These are phyloP conservation scores for Scytalidium sp. DNA, from an alignment of 2,329 filamentous ascomycete genomes.

Conservation along the genomic window DNA sequence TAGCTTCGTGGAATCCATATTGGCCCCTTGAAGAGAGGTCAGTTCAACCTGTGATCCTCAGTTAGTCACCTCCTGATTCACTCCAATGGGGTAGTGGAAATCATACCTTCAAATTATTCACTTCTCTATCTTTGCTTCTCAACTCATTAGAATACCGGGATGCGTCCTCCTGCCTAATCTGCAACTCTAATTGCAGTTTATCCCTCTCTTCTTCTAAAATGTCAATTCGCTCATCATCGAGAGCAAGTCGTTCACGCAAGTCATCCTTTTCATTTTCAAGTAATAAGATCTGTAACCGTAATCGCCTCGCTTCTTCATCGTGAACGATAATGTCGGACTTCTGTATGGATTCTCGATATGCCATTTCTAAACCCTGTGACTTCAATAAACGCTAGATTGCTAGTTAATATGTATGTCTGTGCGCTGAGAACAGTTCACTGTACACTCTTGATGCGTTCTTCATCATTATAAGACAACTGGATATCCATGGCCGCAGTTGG, in stretches of 20 bases:
- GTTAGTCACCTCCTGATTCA: neutral
- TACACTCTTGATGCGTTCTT: conserved; percentile 24
- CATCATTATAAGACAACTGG: conserved; percentile 23
- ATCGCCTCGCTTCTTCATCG: conserved; percentile 69
- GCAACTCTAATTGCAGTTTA: conserved; percentile 44
- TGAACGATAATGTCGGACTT: conserved; percentile 66
- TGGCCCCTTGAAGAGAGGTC: conserved; percentile 62
- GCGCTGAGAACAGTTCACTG: neutral
- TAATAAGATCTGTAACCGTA: conserved; percentile 67
- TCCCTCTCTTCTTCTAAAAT: conserved; percentile 47
- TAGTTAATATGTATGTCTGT: conserved; percentile 9
- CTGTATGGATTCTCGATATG: conserved; percentile 64
- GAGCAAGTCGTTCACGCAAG: conserved; percentile 59
- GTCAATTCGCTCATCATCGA: conserved; percentile 59
- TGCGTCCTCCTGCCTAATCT: conserved; percentile 39
- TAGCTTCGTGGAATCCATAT: conserved; percentile 67
- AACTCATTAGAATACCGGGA: conserved; percentile 34
- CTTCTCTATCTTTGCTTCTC: conserved; percentile 48
- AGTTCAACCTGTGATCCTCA: conserved; percentile 60
- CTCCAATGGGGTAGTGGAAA: neutral
- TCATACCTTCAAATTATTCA: conserved; percentile 53
- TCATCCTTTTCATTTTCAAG: conserved; percentile 71
- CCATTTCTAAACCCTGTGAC: conserved; percentile 57
- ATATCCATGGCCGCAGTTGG: conserved; percentile 25
- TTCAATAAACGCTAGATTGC: conserved; percentile 23